phyloP scores from a whole-genome alignment of 2,329 filamentous ascomycete genomes.

The Coccinonectria pachysandricola region DNA sequence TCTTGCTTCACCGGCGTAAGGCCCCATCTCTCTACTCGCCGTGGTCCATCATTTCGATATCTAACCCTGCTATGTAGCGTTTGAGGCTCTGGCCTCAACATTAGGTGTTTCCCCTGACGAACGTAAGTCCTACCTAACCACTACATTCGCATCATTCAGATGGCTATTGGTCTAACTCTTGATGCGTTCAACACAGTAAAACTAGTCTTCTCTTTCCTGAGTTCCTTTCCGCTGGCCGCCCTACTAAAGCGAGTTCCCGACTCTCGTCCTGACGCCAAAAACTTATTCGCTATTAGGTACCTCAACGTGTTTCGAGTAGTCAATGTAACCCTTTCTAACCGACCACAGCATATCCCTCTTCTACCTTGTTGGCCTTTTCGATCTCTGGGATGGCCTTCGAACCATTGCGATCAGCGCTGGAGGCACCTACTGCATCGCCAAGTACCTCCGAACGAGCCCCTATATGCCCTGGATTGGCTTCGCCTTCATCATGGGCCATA shows the following conservation, averaged over 20 bases:
- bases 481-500: slow-evolving; percentile 87
- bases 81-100: slow-evolving; percentile 22
- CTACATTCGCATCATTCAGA: not conserved
- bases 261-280: slow-evolving; percentile 71
- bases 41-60: slow-evolving; percentile 2
- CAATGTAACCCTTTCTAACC: too few species aligned
- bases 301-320: too few species aligned
- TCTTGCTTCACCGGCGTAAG: slow-evolving; percentile 13
- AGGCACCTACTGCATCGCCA: slow-evolving; percentile 74
- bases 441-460: slow-evolving; percentile 65
- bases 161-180: not conserved
- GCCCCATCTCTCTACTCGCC: slow-evolving; percentile 2
- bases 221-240: slow-evolving; percentile 86
- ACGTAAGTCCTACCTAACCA: slow-evolving; percentile 17
- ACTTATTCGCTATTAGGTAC: slow-evolving; percentile 73
- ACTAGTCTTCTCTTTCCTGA: slow-evolving; percentile 77
- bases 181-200: slow-evolving; percentile 61
- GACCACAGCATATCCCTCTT: slow-evolving; percentile 66
- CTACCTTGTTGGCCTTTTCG: slow-evolving; percentile 87
- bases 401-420: slow-evolving; percentile 72
- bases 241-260: slow-evolving; percentile 87
- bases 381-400: slow-evolving; percentile 75
- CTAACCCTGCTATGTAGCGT: slow-evolving; percentile 18
- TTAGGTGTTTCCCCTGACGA: slow-evolving; percentile 29
- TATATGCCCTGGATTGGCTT: slow-evolving; percentile 98